Conservation (phyloP, 1,284 basidiomycete genomes). For the Inonotus obliquus region DNA sequence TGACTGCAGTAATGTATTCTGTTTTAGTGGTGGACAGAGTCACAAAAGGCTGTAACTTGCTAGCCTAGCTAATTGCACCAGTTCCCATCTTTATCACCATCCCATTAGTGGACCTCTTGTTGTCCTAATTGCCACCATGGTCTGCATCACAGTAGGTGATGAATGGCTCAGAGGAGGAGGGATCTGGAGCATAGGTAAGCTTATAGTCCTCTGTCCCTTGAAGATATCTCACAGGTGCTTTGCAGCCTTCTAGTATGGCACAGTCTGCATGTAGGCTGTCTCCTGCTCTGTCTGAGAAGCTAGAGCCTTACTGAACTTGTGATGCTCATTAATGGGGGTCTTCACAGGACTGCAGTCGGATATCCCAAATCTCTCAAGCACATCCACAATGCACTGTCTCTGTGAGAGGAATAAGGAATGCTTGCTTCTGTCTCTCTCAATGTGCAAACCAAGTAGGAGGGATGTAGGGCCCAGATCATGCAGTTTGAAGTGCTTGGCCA, state of each 20-base stretch:
- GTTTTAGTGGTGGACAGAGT: background rate
- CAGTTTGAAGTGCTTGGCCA: too few relatives aligned
- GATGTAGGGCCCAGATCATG: too few relatives aligned
- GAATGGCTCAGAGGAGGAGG: background rate
- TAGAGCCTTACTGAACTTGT: background rate
- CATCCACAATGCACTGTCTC: background rate
- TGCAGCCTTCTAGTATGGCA: conserved; percentile 27
- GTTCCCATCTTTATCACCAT: conserved; percentile 14
- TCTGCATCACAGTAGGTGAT: conserved; percentile 10
- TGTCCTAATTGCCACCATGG: background rate
- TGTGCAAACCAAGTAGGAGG: conserved; percentile 26
- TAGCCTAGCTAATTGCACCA: too few relatives aligned
- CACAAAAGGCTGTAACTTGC: too few relatives aligned
- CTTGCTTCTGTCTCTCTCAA: conserved; percentile 18
- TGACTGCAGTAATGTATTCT: too few relatives aligned
- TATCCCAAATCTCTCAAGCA: background rate
- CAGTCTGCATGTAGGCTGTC: conserved; percentile 20
- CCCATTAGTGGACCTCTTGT: background rate
- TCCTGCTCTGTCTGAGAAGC: conserved; percentile 24
- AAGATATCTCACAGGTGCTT: too few relatives aligned
- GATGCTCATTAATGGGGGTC: background rate
- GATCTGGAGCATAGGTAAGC: background rate
- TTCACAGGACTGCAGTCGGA: background rate
- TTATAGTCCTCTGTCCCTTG: too few relatives aligned
- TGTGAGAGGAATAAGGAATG: background rate